Evolutionary conservation across 306 rosid species (phyloP).

Genomic region (Glycine tomentella): DNA sequence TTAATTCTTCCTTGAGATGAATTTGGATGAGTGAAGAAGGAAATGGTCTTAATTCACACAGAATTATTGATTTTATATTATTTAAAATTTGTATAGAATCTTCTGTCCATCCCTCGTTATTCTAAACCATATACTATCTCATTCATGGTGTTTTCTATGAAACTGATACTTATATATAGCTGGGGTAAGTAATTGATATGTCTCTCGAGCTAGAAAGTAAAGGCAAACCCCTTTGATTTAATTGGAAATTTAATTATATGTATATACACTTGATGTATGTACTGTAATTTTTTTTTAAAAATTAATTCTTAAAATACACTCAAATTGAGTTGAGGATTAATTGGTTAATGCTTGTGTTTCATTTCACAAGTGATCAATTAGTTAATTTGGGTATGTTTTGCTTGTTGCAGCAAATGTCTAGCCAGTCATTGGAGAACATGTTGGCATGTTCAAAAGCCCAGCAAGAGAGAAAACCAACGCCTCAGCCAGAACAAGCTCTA

Average conservation of each 20-base stretch:
- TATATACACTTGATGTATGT: background rate
- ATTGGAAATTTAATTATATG: background rate
- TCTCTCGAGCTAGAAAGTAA: slow-evolving; percentile 3
- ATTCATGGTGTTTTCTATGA: slow-evolving; percentile 30
- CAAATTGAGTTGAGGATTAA: background rate
- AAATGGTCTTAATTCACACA: background rate
- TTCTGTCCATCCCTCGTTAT: background rate
- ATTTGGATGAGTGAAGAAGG: background rate
- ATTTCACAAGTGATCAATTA: slow-evolving; percentile 1
- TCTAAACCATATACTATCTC: slow-evolving; percentile 21
- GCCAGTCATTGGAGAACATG: slow-evolving; percentile 80
- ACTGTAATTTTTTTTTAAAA: too few species aligned
- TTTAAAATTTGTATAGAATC: background rate
- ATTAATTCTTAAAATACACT: too few species aligned
- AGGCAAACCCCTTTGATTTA: background rate
- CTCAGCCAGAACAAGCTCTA: slow-evolving; percentile 85
- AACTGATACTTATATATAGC: background rate
- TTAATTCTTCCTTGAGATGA: background rate
- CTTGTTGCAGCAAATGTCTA: slow-evolving; percentile 74
- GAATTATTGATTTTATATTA: background rate
- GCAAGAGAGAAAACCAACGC: slow-evolving; percentile 71
- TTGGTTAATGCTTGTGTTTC: background rate
- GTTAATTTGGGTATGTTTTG: background rate
- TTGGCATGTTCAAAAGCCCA: slow-evolving; percentile 69
- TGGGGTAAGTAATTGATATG: slow-evolving; percentile 28